Evolutionary conservation across 176 grass and related monocot genomes (phyloP).

Genomic region (Musa beccarii): DNA sequence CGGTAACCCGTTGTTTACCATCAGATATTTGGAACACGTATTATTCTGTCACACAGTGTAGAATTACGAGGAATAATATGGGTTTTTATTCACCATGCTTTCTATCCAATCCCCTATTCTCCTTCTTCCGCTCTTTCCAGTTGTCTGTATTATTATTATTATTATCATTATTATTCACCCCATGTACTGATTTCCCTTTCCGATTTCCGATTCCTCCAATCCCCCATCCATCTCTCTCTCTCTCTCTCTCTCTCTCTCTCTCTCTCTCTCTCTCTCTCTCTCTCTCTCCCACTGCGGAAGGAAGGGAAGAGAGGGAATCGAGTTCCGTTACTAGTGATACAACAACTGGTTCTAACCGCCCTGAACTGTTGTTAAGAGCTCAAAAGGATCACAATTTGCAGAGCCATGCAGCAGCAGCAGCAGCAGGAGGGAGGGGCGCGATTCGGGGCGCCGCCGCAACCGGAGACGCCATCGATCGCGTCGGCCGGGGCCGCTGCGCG

Average conservation of each 20-base stretch:
- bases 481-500: constrained; percentile 8
- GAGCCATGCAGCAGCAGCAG: constrained; percentile 17
- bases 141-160: constrained; percentile 41
- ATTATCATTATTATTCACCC: constrained; percentile 29
- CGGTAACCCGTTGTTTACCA: not conserved
- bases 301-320: constrained; percentile 17
- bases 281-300: constrained; percentile 4
- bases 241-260: not conserved
- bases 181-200: constrained; percentile 48
- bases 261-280: constrained; percentile 1
- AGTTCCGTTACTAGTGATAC: constrained; percentile 25
- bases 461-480: constrained; percentile 68
- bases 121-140: constrained; percentile 38
- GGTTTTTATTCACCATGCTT: constrained; percentile 3
- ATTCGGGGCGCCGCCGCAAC: constrained; percentile 15
- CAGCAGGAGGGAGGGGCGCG: constrained; percentile 25
- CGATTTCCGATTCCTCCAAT: constrained; percentile 38
- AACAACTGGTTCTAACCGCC: constrained; percentile 26
- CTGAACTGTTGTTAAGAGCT: not conserved
- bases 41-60: too few relatives aligned
- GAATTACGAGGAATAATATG: too few relatives aligned
- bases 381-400: not conserved
- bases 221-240: constrained; percentile 24
- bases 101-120: not conserved
- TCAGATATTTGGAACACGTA: not conserved